Percentiles rank a stretch among this genome's conserved stretches.
These are phyloP conservation scores for Phytophthora multivora DNA, from an alignment of 352 stramenopile genomes.

Conservation along the genomic window DNA sequence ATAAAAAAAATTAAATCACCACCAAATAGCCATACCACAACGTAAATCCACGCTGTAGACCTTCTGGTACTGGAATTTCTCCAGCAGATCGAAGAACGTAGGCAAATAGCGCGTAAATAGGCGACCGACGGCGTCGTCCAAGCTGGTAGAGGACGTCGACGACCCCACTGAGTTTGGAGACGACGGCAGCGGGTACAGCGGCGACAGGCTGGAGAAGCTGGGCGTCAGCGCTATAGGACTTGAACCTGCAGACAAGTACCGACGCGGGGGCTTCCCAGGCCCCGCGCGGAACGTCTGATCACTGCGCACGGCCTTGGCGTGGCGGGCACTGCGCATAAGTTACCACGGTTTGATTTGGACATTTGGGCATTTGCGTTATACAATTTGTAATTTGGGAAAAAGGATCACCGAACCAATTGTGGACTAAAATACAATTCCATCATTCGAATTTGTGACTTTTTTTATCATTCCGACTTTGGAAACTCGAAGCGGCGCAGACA, in stretches of 20 bases:
- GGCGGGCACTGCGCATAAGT: constrained; percentile 11
- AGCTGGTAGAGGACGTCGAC: constrained; percentile 15
- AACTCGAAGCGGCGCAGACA: constrained; percentile 16
- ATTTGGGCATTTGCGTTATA: too few species aligned
- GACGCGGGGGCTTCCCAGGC: constrained; percentile 21
- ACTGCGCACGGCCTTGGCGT: constrained; percentile 23
- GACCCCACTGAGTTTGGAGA: constrained; percentile 29
- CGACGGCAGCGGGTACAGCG: constrained; percentile 43
- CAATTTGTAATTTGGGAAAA: too few species aligned
- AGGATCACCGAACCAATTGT: too few species aligned
- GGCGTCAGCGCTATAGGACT: constrained; percentile 54
- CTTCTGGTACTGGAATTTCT: constrained; percentile 70
- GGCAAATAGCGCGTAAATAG: constrained; percentile 61
- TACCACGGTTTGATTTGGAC: too few species aligned
- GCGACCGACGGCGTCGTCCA: constrained; percentile 54
- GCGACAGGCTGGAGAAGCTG: constrained; percentile 46
- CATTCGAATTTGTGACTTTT: too few species aligned
- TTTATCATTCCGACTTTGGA: constrained; percentile 19
- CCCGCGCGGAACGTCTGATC: constrained; percentile 22
- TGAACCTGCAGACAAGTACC: constrained; percentile 43
- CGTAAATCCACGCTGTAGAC: constrained; percentile 13
- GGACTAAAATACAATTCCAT: too few species aligned
- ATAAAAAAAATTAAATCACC: neutral
- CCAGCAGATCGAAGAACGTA: constrained; percentile 63
- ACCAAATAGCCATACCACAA: neutral